A percentile compares a stretch with the other conserved stretches of the same genome.
Conservation (phyloP, 257 asterid species). For the Sherardia arvensis region DNA sequence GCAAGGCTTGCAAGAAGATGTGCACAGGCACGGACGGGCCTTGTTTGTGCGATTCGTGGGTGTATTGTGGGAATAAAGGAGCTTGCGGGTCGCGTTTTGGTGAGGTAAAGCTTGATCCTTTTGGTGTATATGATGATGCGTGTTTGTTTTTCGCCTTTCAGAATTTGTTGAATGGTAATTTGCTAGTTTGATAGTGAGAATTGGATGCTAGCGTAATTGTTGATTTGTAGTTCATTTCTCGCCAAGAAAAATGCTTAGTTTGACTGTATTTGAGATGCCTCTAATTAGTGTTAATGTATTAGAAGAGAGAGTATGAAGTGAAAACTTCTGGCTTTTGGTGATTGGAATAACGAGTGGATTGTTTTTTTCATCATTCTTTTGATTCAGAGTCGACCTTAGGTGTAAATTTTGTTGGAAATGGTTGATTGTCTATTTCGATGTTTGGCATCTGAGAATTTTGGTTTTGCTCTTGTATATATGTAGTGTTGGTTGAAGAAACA, state of each 20-base stretch:
- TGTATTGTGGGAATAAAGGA: conserved; percentile 69
- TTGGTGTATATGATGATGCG: background rate
- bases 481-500: conserved; percentile 99
- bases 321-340: background rate
- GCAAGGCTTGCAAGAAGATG: conserved; percentile 69
- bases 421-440: background rate
- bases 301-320: background rate
- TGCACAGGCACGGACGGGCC: conserved; percentile 76
- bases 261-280: background rate
- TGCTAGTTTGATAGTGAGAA: background rate
- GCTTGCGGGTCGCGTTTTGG: conserved; percentile 78
- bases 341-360: background rate
- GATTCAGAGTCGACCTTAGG: background rate
- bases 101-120: conserved; percentile 43
- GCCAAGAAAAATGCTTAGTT: background rate
- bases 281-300: background rate
- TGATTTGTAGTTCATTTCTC: background rate
- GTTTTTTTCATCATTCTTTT: background rate
- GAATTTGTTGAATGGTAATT: background rate
- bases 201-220: background rate
- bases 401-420: background rate
- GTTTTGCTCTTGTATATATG: conserved; percentile 21
- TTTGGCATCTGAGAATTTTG: background rate
- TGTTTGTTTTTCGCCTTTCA: background rate
- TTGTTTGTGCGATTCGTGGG: conserved; percentile 96